phyloP scores from a whole-genome alignment of 805 yeast species.

The Metschnikowia gruessii region DNA sequence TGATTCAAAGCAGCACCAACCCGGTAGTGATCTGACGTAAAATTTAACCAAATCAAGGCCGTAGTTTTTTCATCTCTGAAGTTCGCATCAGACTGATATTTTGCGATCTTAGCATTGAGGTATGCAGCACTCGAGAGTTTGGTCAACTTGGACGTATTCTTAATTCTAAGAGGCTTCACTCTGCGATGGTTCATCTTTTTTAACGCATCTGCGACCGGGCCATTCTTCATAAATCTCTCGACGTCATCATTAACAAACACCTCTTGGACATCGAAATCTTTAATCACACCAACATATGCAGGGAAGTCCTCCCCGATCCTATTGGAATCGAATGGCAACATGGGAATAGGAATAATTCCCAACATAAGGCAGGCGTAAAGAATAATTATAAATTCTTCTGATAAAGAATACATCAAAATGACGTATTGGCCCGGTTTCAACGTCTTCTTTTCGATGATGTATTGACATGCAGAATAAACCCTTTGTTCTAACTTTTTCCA shows the following conservation, averaged over 20 bases:
- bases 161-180: constrained; percentile 47
- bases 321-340: constrained; percentile 65
- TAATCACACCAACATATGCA: constrained; percentile 60
- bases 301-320: constrained; percentile 71
- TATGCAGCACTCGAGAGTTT: constrained; percentile 38
- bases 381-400: constrained; percentile 83
- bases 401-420: constrained; percentile 77
- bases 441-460: constrained; percentile 63
- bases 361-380: constrained; percentile 82
- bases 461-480: constrained; percentile 70
- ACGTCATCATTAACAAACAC: constrained; percentile 77
- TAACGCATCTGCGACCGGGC: constrained; percentile 57
- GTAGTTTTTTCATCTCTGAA: constrained; percentile 42
- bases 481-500: constrained; percentile 84
- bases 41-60: constrained; percentile 64
- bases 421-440: constrained; percentile 70
- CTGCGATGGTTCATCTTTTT: constrained; percentile 44
- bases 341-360: constrained; percentile 75
- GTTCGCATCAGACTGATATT: constrained; percentile 39
- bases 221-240: constrained; percentile 65
- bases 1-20: constrained; percentile 60
- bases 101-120: constrained; percentile 44
- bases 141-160: constrained; percentile 63
- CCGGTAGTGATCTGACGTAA: constrained; percentile 69
- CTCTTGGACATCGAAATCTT: constrained; percentile 67